Evolutionary conservation across 768 basidiomycete genomes (phyloP), one percentile per base, ranked within the genome.

Genomic region (Omphalotus guepiniiformis): DNA sequence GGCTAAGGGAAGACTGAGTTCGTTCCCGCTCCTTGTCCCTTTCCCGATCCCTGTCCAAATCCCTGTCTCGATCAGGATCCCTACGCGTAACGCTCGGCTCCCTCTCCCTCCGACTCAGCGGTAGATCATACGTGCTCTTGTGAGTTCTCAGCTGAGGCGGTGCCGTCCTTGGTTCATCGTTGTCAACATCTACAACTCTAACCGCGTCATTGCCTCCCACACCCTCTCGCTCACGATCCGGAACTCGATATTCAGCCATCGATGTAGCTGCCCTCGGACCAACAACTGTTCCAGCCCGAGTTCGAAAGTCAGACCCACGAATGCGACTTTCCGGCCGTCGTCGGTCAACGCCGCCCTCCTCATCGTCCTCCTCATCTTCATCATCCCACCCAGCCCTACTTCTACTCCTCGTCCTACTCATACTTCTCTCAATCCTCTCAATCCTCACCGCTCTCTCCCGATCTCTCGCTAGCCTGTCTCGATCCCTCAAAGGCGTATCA

Each of bases 251-350:
- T 35, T 74, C 64, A 6, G 72, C 78, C 80, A 82, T 76, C 4
- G 80, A 78, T 4, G 80, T 82, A 45, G 73, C 63, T 9, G 81
- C 75, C 38, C 80, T 64, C 16, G 57, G 52, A 42, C 51, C 53
- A 23, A 13, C 23, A 32, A 39, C 46, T 49, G 54, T 35, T 48
- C 53, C 52, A 43, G 55, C 58, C 54, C 57, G 52, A 21, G 38
- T 47, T 15, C 37, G 36, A 21, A 39, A 9, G 13, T 47, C 45
- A 23, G 63, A 59, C 46, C 42, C 35, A 19, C 48, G 52, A 47
- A 61, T 42, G 58, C 36, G 49, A 54, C 45, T 39, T n/a, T n/a
- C n/a, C n/a, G n/a, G n/a, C n/a, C n/a, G n/a, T n/a, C n/a, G n/a
- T 58, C 39, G 49, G 60, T 46, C 57, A 61, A 53, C 28, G 52